Base-by-base conservation (phyloP, 1,139 yeast genomes). In the Yamadazyma atlantica region DNA sequence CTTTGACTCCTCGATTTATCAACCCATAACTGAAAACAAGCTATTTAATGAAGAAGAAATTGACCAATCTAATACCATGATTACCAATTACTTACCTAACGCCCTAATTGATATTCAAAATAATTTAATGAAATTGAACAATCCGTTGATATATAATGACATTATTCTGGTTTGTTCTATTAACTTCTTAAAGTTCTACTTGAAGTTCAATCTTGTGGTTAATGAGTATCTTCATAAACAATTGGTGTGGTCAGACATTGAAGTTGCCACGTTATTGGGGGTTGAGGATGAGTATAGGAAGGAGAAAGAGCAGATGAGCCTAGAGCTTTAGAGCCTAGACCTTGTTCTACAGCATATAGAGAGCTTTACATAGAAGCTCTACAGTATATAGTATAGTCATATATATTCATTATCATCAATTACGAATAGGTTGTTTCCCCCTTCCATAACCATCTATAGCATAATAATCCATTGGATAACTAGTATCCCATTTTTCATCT, bases 391-490 rank as follows among this genome's bases (percentile, higher is more conserved):
- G n/a, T n/a, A n/a, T n/a, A n/a, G n/a, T n/a, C n/a, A n/a, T n/a
- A n/a, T 33, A 29, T 8, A 16, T 24, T 17, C 12, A 19, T 19
- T 17, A 7, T 5, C 3, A 12, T 19, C 6, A 3, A 9, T 19
- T 3, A 11, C 18, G 7, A 29, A 56, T 50, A 1, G 95, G 96
- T 12, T 73, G 58, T 48, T 77, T 71, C 4, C 97, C 97, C 48
- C 98, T 75, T 7, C 98, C 99, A 52, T 92, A 90, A 0, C 98
- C 97, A 42, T 88, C 88, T 51, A 77, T 77, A 9, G 85, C 81
- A 57, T 92, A 92, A 58, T 92, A 92, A 59, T 94, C 97, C 98
- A 92, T 92, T 5, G 97, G 97, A 57, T 92, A 92, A 4, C 69
- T 69, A 18, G 74, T 75, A 31, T 63, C 69, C 80, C 95, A 88